Evolutionary conservation across 75 land plant species (phyloP).

Genomic region (Picea sitchensis): DNA sequence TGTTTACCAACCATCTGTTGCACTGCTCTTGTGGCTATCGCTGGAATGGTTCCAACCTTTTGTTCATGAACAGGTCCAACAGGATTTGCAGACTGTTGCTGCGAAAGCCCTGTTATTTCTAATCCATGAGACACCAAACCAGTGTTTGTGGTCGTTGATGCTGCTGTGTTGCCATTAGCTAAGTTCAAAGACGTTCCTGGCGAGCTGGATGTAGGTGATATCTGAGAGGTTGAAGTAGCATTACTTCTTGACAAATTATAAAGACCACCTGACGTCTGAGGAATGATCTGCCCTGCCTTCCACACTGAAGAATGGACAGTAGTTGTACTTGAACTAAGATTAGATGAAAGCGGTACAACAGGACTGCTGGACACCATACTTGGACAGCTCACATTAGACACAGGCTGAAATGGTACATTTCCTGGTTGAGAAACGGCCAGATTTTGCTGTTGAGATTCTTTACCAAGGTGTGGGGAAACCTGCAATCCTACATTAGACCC

Average conservation of each 20-base stretch:
- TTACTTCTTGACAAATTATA: background rate
- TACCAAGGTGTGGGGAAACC: slow-evolving; percentile 7
- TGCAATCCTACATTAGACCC: slow-evolving; percentile 21
- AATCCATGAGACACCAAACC: slow-evolving; percentile 9
- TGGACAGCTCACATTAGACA: slow-evolving; percentile 17
- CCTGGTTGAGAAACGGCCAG: slow-evolving; percentile 16
- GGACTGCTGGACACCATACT: slow-evolving; percentile 13
- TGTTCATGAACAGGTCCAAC: slow-evolving; percentile 26
- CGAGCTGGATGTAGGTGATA: slow-evolving; percentile 15
- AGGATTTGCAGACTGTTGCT: slow-evolving; percentile 27
- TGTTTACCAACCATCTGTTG: slow-evolving; percentile 24
- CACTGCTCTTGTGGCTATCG: background rate
- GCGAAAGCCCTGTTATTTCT: slow-evolving; percentile 22
- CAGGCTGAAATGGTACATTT: slow-evolving; percentile 15
- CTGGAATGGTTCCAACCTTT: slow-evolving; percentile 4
- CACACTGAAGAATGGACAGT: slow-evolving; percentile 17
- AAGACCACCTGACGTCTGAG: background rate
- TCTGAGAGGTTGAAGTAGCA: slow-evolving; percentile 13
- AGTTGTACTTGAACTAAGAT: slow-evolving; percentile 8
- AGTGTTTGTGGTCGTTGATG: slow-evolving; percentile 19
- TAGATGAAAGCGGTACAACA: slow-evolving; percentile 9
- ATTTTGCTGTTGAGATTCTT: slow-evolving; percentile 12
- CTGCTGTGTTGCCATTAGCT: slow-evolving; percentile 14
- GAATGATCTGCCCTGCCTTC: slow-evolving; percentile 15
- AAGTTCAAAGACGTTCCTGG: slow-evolving; percentile 13